Evolutionary conservation across 1,284 basidiomycete species (phyloP), one percentile per base, ranked within the genome.

Genomic region (Salmacisia buchloeana): DNA sequence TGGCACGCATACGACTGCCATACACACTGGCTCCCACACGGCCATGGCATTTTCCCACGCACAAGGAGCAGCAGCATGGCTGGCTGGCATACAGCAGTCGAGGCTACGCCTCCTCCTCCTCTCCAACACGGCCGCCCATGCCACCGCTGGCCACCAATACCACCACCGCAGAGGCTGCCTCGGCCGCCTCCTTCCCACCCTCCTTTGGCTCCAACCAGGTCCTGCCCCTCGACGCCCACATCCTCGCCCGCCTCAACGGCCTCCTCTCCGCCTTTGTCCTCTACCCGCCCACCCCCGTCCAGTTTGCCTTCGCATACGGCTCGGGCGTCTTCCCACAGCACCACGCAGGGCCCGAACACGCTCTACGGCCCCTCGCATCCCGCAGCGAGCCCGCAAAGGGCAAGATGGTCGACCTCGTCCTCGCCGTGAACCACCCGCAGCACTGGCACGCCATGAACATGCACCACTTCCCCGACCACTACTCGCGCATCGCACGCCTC

Each of bases 361-460:
- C 71, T 31, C 25, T 54, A 9, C 49, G 49, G 33, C 23, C 35
- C 25, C 45, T 41, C 36, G 61, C 60, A 33, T 52, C 27, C 41
- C 23, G 18, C 13, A 6, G 7, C 2, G 13, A 18, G 38, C 18
- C 13, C 80, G 25, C 23, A 2, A 38, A 25, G 59, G 46, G 54
- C 61, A 70, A 73, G 63, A 91, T 98, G 88, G 85, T 97, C 23
- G 94, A 98, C 81, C 94, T 98, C 74, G 86, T 98, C 80, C 89
- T 98, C 76, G 92, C 93, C 0, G 93, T 97, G 41, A 90, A 91
- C 0, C 91, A 94, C 73, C 85, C 94, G 0, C 85, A 85, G 23
- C 91, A 94, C 75, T 99, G 94, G 84, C 96, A 98, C 80, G 89
- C 87, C 34, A 89, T 92, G 80, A 99, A 98, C 80, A 88, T 97